These are phyloP conservation scores for Hemisphaericaspora xylofermentans DNA, from an alignment of 1,139 yeast genomes.

Conservation along the genomic window DNA sequence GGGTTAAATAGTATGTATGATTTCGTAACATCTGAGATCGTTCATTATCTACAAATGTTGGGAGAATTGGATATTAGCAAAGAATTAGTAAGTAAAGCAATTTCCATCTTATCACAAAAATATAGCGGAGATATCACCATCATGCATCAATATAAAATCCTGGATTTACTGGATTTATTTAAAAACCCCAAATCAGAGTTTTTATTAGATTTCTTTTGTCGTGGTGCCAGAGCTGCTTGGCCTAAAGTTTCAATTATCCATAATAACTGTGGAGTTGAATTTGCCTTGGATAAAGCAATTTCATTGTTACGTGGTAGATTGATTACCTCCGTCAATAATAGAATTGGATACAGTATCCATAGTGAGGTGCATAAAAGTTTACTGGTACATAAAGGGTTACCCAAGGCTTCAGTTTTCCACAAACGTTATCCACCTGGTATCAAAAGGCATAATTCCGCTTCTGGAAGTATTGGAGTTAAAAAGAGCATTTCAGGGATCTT, in stretches of 20 bases:
- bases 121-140: conserved; percentile 95
- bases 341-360: conserved; percentile 15
- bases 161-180: conserved; percentile 63
- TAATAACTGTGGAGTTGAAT: conserved; percentile 88
- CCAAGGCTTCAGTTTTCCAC: conserved; percentile 2
- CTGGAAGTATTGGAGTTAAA: conserved; percentile 12
- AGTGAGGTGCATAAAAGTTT: conserved; percentile 10
- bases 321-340: conserved; percentile 37
- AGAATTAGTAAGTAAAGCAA: conserved; percentile 67
- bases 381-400: conserved; percentile 10
- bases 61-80: conserved; percentile 76
- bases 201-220: conserved; percentile 62
- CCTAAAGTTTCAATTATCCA: conserved; percentile 80
- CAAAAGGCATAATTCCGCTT: conserved; percentile 25
- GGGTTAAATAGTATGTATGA: conserved; percentile 58
- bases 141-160: conserved; percentile 65
- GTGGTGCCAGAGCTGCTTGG: conserved; percentile 95
- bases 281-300: conserved; percentile 80
- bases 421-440: conserved; percentile 17
- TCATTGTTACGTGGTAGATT: conserved; percentile 64
- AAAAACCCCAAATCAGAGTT: conserved; percentile 80
- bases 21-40: conserved; percentile 64
- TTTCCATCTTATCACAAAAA: conserved; percentile 77
- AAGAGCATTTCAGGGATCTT: conserved; percentile 9
- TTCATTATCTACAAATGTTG: conserved; percentile 72